Percentiles rank a stretch among this genome's conserved stretches.
Evolutionary conservation across 192 early-diverging fungal species (phyloP).

Genomic region (Borealophlyctis nickersoniae): DNA sequence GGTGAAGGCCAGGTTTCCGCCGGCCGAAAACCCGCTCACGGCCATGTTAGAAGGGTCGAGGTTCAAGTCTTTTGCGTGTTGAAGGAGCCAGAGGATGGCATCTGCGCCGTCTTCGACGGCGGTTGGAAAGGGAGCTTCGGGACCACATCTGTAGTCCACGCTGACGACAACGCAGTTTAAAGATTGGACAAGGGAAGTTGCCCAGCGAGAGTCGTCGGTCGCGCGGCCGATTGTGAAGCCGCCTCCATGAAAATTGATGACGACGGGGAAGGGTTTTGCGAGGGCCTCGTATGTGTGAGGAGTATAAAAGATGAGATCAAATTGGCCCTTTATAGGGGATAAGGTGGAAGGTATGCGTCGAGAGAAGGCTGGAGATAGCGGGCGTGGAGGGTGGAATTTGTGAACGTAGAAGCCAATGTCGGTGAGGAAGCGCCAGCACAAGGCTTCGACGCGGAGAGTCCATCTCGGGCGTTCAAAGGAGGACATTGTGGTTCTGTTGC

Average conservation of each 20-base stretch:
- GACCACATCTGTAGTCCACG: background rate
- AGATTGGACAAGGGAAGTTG: background rate
- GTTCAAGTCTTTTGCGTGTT: background rate
- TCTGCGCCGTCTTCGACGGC: constrained; percentile 5
- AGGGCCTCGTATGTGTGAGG: background rate
- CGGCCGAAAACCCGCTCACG: constrained; percentile 2
- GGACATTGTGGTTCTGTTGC: too few species aligned
- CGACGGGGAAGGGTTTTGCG: background rate
- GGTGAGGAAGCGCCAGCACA: background rate
- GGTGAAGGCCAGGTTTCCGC: constrained; percentile 2
- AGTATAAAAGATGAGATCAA: background rate
- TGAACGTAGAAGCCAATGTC: background rate
- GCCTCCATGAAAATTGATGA: background rate
- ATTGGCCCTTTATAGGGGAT: background rate
- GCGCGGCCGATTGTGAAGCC: constrained; percentile 7
- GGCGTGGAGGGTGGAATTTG: background rate
- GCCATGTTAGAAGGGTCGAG: background rate
- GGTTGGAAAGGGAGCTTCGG: constrained; percentile 1
- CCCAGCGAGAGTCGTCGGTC: constrained; percentile 7
- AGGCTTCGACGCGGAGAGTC: background rate
- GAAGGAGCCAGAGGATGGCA: background rate
- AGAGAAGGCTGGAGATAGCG: background rate
- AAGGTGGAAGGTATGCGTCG: background rate
- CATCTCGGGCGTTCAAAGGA: too few species aligned
- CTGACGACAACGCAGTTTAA: constrained; percentile 6